These are phyloP conservation scores for Irpex rosettiformis DNA, from an alignment of 1,284 basidiomycete species.

Conservation along the genomic window DNA sequence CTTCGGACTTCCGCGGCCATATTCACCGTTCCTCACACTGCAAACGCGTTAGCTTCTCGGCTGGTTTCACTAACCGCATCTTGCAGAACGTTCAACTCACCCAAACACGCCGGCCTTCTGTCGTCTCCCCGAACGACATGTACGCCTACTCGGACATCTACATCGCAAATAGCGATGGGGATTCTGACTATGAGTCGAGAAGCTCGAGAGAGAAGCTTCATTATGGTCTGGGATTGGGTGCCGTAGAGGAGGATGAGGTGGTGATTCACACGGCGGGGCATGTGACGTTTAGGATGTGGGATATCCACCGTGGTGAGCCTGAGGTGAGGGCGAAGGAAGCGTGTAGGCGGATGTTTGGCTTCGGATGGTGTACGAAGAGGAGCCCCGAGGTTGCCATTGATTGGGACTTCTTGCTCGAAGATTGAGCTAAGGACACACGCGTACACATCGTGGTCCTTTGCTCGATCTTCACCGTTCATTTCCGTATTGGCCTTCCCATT, in stretches of 20 bases:
- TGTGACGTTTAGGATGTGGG: slow-evolving; percentile 76
- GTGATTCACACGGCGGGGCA: slow-evolving; percentile 53
- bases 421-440: slow-evolving; percentile 30
- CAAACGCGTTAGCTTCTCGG: slow-evolving; percentile 54
- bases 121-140: slow-evolving; percentile 20
- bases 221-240: slow-evolving; percentile 7
- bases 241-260: slow-evolving; percentile 51
- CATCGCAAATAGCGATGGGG: slow-evolving; percentile 14
- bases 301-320: slow-evolving; percentile 57
- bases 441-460: background rate
- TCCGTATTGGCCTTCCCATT: background rate
- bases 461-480: background rate
- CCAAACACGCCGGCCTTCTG: slow-evolving; percentile 33
- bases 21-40: slow-evolving; percentile 46
- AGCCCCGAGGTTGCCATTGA: slow-evolving; percentile 54
- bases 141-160: slow-evolving; percentile 31
- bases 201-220: slow-evolving; percentile 17
- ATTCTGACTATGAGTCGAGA: slow-evolving; percentile 17
- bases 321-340: slow-evolving; percentile 59
- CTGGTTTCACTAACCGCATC: slow-evolving; percentile 69
- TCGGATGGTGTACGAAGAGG: slow-evolving; percentile 45
- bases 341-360: slow-evolving; percentile 59
- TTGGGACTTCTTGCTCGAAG: slow-evolving; percentile 77
- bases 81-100: slow-evolving; percentile 57
- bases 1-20: slow-evolving; percentile 70